These are phyloP conservation scores for Murraya koenigii DNA, from an alignment of 345 rosid genomes.

Conservation along the genomic window DNA sequence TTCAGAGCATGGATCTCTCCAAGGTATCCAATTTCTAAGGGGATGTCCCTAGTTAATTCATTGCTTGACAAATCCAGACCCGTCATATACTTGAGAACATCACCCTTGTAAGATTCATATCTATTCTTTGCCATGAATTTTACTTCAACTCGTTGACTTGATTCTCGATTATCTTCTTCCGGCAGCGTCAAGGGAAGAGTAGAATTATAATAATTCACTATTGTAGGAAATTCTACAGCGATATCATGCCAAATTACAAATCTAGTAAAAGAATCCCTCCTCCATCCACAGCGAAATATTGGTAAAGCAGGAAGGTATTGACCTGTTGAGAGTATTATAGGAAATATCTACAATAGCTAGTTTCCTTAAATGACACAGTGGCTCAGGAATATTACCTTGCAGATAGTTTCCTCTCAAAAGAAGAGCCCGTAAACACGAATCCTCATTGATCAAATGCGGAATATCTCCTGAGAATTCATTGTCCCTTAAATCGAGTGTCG, in stretches of 20 bases:
- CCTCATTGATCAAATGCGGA: not conserved
- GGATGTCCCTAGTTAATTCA: conserved; percentile 19
- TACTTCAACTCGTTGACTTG: not conserved
- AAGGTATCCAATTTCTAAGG: conserved; percentile 16
- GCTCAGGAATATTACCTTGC: not conserved
- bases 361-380: not conserved
- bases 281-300: not conserved
- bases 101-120: conserved; percentile 19
- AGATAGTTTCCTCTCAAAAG: not conserved
- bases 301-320: conserved; percentile 1
- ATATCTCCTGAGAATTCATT: not conserved
- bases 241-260: too few relatives aligned
- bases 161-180: too few relatives aligned
- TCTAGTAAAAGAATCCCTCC: not conserved
- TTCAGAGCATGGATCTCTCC: conserved; percentile 20
- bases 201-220: not conserved
- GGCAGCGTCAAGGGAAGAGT: not conserved
- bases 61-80: conserved; percentile 28
- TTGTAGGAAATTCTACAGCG: too few relatives aligned
- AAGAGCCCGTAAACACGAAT: not conserved
- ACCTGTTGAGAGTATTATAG: not conserved
- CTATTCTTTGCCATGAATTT: conserved; percentile 20
- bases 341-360: not conserved
- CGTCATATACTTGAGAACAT: not conserved
- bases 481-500: not conserved